Evolutionary conservation across 176 grass and related monocot genomes (phyloP).

Genomic region (Zoysia pacifica): DNA sequence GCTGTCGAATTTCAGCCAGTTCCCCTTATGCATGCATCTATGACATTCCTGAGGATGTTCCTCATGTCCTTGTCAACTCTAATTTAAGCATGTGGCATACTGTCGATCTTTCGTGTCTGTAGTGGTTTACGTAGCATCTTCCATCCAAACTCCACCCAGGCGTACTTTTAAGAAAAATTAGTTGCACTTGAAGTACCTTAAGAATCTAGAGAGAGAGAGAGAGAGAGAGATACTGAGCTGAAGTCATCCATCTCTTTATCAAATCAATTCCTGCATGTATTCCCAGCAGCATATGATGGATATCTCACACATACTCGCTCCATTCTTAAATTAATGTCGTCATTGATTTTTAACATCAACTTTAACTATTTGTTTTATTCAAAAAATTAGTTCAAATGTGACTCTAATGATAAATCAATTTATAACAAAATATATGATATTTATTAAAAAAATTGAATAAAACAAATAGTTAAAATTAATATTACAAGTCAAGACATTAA

Average conservation of each 20-base stretch:
- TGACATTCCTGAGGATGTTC: conserved; percentile 21
- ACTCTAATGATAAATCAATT: too few relatives aligned
- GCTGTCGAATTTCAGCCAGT: conserved; percentile 22
- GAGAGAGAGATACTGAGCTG: background rate
- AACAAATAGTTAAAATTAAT: too few relatives aligned
- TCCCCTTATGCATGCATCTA: background rate
- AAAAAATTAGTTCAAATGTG: too few relatives aligned
- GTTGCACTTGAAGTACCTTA: conserved; percentile 1
- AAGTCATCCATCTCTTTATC: conserved; percentile 32
- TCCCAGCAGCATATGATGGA: background rate
- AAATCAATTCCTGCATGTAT: conserved; percentile 11
- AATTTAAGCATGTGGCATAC: conserved; percentile 25
- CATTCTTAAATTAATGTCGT: too few relatives aligned
- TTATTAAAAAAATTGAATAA: too few relatives aligned
- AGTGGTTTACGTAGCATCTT: conserved; percentile 44
- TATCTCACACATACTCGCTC: too few relatives aligned
- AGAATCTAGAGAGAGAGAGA: conserved; percentile 32
- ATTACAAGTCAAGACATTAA: too few relatives aligned
- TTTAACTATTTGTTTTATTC: too few relatives aligned
- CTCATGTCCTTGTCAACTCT: conserved; percentile 5
- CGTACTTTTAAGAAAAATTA: conserved; percentile 13
- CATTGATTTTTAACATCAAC: too few relatives aligned
- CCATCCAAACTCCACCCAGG: conserved; percentile 27
- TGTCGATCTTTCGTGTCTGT: background rate
- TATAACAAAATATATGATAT: too few relatives aligned